phyloP scores from a whole-genome alignment of 805 yeast species.

The Candida wancherniae region DNA sequence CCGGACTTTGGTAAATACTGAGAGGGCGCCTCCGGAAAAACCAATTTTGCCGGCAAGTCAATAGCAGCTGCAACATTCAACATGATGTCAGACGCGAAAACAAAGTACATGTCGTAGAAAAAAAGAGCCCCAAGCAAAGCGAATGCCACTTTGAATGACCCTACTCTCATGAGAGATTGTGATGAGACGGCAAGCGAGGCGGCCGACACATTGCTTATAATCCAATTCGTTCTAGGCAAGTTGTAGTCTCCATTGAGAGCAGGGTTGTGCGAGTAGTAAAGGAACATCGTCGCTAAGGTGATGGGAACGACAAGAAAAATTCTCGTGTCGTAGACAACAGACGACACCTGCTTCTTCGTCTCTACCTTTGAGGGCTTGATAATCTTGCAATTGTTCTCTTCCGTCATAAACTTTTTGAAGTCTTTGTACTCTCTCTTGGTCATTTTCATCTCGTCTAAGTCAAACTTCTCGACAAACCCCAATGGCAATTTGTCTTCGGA shows the following conservation, averaged over 20 bases:
- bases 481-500: conserved; percentile 33
- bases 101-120: conserved; percentile 62
- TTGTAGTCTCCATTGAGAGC: conserved; percentile 6
- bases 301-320: conserved; percentile 15
- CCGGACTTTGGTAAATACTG: background rate
- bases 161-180: too few relatives aligned
- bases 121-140: conserved; percentile 47
- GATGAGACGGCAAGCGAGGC: conserved; percentile 39
- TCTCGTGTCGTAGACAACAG: conserved; percentile 21
- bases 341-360: conserved; percentile 23
- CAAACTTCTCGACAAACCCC: conserved; percentile 29
- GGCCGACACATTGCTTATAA: conserved; percentile 41
- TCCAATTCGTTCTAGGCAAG: conserved; percentile 35
- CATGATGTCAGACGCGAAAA: conserved; percentile 61
- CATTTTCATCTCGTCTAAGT: conserved; percentile 4
- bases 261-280: conserved; percentile 16
- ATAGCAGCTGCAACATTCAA: conserved; percentile 52
- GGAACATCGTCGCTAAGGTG: conserved; percentile 8
- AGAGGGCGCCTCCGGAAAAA: conserved; percentile 33
- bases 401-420: conserved; percentile 10
- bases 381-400: conserved; percentile 13
- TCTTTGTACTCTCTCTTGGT: conserved; percentile 5
- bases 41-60: conserved; percentile 50
- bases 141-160: conserved; percentile 44
- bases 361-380: conserved; percentile 21